A percentile compares a stretch with the other conserved stretches of the same genome.
phyloP scores from a whole-genome alignment of 1,284 basidiomycete genomes.

The Ceratobasidium sp. region DNA sequence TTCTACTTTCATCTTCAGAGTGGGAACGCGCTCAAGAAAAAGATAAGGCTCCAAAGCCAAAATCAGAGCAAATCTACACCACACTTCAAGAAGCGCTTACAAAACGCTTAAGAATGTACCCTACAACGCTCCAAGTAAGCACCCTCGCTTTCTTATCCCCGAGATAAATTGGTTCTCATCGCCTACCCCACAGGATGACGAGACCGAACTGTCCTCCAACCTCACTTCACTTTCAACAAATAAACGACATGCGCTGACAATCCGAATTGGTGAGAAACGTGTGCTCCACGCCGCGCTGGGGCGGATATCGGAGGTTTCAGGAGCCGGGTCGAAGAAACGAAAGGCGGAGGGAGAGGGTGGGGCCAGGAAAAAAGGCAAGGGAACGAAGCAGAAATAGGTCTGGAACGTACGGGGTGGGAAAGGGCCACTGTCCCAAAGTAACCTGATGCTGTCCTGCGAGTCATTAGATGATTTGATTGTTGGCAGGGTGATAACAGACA shows the following conservation, averaged over 20 bases:
- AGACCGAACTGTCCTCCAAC: slow-evolving; percentile 54
- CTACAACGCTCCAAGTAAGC: slow-evolving; percentile 63
- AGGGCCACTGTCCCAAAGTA: neutral
- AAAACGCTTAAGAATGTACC: slow-evolving; percentile 63
- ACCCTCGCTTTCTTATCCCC: slow-evolving; percentile 5
- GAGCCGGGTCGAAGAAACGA: slow-evolving; percentile 25
- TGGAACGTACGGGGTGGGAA: slow-evolving; percentile 2
- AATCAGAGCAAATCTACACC: slow-evolving; percentile 52
- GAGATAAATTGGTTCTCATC: neutral
- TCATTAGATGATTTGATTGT: neutral
- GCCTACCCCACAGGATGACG: slow-evolving; percentile 55
- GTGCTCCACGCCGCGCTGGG: slow-evolving; percentile 60
- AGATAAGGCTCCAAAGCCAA: slow-evolving; percentile 81
- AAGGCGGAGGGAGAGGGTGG: slow-evolving; percentile 31
- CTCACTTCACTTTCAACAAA: slow-evolving; percentile 51
- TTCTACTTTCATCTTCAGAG: slow-evolving; percentile 65
- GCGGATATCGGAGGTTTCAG: neutral
- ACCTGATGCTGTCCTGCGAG: neutral
- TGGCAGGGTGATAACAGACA: neutral
- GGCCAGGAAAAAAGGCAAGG: slow-evolving; percentile 14
- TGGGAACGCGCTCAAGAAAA: slow-evolving; percentile 72
- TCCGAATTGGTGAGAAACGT: slow-evolving; percentile 82
- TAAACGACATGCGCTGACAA: slow-evolving; percentile 70
- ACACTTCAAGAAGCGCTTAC: slow-evolving; percentile 60
- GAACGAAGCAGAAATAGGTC: neutral